These are phyloP conservation scores for Fusarium keratoplasticum DNA, from an alignment of 2,329 filamentous ascomycete species.

Conservation along the genomic window DNA sequence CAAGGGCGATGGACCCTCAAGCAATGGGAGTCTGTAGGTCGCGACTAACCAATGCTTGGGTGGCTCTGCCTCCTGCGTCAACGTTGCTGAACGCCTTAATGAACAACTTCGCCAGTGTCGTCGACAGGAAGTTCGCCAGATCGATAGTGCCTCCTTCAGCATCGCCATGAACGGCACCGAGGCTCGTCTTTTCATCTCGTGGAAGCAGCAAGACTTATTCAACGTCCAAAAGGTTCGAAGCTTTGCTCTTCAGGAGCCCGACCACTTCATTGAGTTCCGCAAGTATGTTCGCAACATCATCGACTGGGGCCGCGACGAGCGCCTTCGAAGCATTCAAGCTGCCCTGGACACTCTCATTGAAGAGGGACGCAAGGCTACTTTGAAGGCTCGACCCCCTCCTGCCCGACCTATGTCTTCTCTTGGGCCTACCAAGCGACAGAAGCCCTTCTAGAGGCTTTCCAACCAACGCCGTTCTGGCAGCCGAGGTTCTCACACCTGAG, in stretches of 20 bases:
- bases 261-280: constrained; percentile 47
- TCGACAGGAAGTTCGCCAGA: constrained; percentile 41
- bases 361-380: not conserved
- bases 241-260: constrained; percentile 47
- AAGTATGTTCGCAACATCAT: constrained; percentile 50
- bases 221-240: constrained; percentile 40
- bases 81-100: constrained; percentile 48
- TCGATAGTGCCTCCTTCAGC: constrained; percentile 28
- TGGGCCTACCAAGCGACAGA: not conserved
- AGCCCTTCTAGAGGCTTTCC: not conserved
- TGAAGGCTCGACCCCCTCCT: not conserved
- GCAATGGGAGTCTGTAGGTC: constrained; percentile 46
- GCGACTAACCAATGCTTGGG: constrained; percentile 53
- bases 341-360: constrained; percentile 15
- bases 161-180: constrained; percentile 34
- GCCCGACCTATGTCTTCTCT: not conserved
- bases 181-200: constrained; percentile 51
- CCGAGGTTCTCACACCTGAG: not conserved
- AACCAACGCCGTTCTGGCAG: not conserved
- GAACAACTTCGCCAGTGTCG: constrained; percentile 26
- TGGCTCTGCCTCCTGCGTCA: constrained; percentile 48
- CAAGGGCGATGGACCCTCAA: constrained; percentile 38
- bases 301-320: constrained; percentile 48
- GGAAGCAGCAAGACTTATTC: constrained; percentile 48
- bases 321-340: constrained; percentile 43